Conservation (phyloP, 108 stramenopile species). For the Skeletonema potamos region DNA sequence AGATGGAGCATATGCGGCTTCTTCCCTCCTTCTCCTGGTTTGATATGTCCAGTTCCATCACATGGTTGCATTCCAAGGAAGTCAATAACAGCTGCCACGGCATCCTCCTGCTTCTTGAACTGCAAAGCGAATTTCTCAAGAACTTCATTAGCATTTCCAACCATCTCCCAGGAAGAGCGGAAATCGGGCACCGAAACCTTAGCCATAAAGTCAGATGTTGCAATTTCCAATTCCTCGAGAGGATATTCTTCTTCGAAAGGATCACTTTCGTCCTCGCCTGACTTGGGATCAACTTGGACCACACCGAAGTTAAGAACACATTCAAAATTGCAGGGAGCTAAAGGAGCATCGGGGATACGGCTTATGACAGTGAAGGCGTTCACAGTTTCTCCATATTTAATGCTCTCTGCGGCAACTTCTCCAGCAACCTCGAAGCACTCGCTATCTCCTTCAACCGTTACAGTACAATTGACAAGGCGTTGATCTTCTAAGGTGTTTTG, state of each 20-base stretch:
- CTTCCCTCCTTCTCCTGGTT: slow-evolving; percentile 55
- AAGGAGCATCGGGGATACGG: slow-evolving; percentile 38
- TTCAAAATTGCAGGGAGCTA: slow-evolving; percentile 51
- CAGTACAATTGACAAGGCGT: slow-evolving; percentile 68
- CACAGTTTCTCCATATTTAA: slow-evolving; percentile 63
- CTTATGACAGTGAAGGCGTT: slow-evolving; percentile 70
- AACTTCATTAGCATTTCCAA: slow-evolving; percentile 75
- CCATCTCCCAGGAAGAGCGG: slow-evolving; percentile 69
- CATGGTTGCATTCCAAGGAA: slow-evolving; percentile 87
- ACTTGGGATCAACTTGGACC: slow-evolving; percentile 63
- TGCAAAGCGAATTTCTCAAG: slow-evolving; percentile 83
- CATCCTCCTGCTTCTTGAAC: slow-evolving; percentile 78
- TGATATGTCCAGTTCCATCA: slow-evolving; percentile 73
- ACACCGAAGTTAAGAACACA: slow-evolving; percentile 69
- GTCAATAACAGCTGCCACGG: slow-evolving; percentile 71
- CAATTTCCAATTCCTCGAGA: slow-evolving; percentile 76
- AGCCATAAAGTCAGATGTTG: slow-evolving; percentile 83
- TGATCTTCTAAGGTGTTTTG: slow-evolving; percentile 89
- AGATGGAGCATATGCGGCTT: slow-evolving; percentile 83
- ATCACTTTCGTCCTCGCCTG: slow-evolving; percentile 73
- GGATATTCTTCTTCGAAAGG: slow-evolving; percentile 84
- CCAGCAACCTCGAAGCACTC: slow-evolving; percentile 52
- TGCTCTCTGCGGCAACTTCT: slow-evolving; percentile 51
- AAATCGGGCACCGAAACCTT: slow-evolving; percentile 78
- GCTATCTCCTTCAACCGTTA: slow-evolving; percentile 64